Base-by-base conservation (phyloP, 2,329 filamentous ascomycete genomes). In the Onygena corvina region DNA sequence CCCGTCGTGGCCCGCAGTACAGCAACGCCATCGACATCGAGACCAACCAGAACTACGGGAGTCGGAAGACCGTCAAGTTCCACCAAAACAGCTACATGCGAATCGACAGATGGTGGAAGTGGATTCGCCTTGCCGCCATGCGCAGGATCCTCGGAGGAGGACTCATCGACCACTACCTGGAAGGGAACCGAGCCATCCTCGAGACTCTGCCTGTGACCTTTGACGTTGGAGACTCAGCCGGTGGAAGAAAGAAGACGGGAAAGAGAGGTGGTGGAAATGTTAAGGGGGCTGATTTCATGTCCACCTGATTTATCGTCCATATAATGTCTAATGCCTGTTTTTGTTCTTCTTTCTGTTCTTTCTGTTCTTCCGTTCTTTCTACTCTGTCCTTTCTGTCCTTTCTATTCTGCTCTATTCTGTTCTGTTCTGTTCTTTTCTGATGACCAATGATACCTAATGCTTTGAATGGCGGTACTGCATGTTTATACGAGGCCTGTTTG, bases 51-150 rank as follows among this genome's bases (percentile, higher is more conserved):
- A 71, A 73, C 45, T 80, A 80, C 53, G 81, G 81, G 4, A 80
- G 75, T 51, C 72, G 80, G 50, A 70, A 83, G 67, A 75, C 68
- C 8, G 71, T 86, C 33, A 74, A 75, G 50, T 76, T 85, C 49
- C 71, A 75, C 48, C 70, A 71, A 18, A 74, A 72, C 42, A 76
- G 78, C 2, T 72, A 75, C 48, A 76, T 85, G 69, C 73, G 69
- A 46, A 78, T 86, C 46, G 80, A 86, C 62, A 75, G 76, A 55
- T 86, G 83, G 83, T 86, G 82, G 82, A 86, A 86, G 64, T 68
- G 84, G 57, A 71, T 79, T 56, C 71, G 81, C 25, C 64, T 84
- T 46, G 76, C 80, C 52, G 74, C 75, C 2, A 64, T 86, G 48
- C 74, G 78, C 58, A 66, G 80, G 33, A 67, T 80, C 25, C 65